Evolutionary conservation across 768 basidiomycete genomes (phyloP), one percentile per base, ranked within the genome.

Genomic region (Agaricus subrufescens): DNA sequence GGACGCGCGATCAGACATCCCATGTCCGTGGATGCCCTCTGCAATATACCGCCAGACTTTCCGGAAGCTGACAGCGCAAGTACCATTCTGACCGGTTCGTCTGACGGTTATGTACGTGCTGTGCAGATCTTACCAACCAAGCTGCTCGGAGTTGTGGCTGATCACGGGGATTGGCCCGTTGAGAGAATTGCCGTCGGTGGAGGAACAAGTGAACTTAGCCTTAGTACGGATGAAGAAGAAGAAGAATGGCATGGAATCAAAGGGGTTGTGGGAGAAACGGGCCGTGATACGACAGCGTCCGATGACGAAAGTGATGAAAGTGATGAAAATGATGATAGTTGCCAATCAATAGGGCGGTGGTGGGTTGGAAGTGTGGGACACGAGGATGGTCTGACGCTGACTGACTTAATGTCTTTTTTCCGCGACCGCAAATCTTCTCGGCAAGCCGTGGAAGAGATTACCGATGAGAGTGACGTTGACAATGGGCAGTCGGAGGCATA

Each of bases 291-390:
- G 14, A 15, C 25, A 2, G 57, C 58, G 8, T 56, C 60, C 12
- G 57, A 63, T 11, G 59, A 67, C 14, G 60, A 61, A 31, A 65
- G 64, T 15, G 61, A 64, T 1, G 59, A 60, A 15, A 58, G 62
- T 11, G 59, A 67, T 12, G 60, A 61, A 31, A 65, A 65, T 15
- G 61, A 64, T 1, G 59, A 60, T 15, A 58, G 62, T 45, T 52
- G 30, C 15, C 39, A 55, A 38, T 40, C 50, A 50, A 54, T 60
- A 47, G 60, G 66, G 56, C 78, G 80, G 23, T 86, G 85, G 73
- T 97, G 94, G 92, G 80, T 94, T n/a, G 95, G 87, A 23, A 95
- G 93, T 67, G 91, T 85, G 26, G 91, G 92, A 30, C 94, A 98
- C 62, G 95, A 98, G 59, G 91, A 96, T 55, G 76, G 81, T 7